Percentiles rank a stretch among this genome's conserved stretches.
These are phyloP conservation scores for Globisporangium alternatum DNA, from an alignment of 352 stramenopile genomes.

Conservation along the genomic window DNA sequence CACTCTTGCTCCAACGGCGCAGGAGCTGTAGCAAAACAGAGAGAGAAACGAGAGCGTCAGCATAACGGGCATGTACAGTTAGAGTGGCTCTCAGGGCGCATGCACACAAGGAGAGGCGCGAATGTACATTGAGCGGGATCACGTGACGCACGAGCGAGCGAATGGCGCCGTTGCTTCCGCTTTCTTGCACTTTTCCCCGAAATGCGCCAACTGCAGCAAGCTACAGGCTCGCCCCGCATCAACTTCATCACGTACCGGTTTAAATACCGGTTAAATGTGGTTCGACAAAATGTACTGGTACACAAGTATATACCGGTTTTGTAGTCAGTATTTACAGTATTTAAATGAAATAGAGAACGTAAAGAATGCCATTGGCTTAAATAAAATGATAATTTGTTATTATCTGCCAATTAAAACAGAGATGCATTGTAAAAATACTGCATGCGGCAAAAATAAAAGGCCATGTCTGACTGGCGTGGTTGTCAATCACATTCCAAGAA, in stretches of 20 bases:
- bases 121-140: background rate
- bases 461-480: background rate
- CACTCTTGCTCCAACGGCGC: no score
- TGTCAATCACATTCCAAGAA: constrained; percentile 3
- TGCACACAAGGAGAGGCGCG: background rate
- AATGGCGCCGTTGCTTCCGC: background rate
- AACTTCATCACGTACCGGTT: constrained; percentile 1
- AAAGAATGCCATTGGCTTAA: background rate
- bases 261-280: background rate
- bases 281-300: background rate
- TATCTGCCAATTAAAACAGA: background rate
- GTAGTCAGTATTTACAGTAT: background rate
- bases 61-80: background rate
- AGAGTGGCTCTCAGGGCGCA: background rate
- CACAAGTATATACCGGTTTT: background rate
- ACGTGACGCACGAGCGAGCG: background rate
- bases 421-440: background rate
- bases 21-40: background rate
- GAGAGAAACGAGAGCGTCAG: background rate
- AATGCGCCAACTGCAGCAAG: background rate
- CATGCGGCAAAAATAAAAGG: background rate
- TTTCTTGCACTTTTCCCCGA: constrained; percentile 5
- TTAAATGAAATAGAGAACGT: no score
- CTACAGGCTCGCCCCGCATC: background rate
- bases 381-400: background rate